Conservation (phyloP, 441 rosid species). For the Croton laevigatus region DNA sequence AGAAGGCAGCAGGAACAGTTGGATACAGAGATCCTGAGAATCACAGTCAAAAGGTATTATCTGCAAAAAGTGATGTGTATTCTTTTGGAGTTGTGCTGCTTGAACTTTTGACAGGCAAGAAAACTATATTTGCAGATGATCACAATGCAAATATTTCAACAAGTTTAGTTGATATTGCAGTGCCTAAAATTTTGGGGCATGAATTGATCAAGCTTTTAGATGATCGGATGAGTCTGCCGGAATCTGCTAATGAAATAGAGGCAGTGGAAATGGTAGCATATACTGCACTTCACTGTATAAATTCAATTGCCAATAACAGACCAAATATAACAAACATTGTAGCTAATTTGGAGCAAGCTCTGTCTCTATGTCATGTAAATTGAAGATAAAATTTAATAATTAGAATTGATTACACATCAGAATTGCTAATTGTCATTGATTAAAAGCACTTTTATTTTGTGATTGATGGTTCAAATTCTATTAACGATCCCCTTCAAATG, state of each 20-base stretch:
- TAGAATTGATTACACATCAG: too few species aligned
- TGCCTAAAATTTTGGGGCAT: slow-evolving; percentile 39
- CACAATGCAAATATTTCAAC: slow-evolving; percentile 38
- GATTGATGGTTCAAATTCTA: too few species aligned
- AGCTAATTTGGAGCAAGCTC: slow-evolving; percentile 64
- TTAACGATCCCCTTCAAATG: too few species aligned
- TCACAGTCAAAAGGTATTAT: slow-evolving; percentile 56
- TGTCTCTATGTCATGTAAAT: slow-evolving; percentile 41
- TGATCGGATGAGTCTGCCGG: slow-evolving; percentile 46
- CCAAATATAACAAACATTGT: slow-evolving; percentile 65
- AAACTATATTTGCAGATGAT: slow-evolving; percentile 52
- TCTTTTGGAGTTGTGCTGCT: slow-evolving; percentile 75
- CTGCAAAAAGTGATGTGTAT: slow-evolving; percentile 76
- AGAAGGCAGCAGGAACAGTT: slow-evolving; percentile 70
- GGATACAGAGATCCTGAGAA: slow-evolving; percentile 89
- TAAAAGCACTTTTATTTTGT: too few species aligned
- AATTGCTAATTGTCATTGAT: too few species aligned
- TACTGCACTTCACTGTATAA: slow-evolving; percentile 75
- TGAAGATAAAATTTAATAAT: too few species aligned
- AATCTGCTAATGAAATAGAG: slow-evolving; percentile 42
- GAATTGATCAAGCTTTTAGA: slow-evolving; percentile 54
- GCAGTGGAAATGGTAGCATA: slow-evolving; percentile 80
- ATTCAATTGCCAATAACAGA: slow-evolving; percentile 63
- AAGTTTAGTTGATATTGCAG: slow-evolving; percentile 62
- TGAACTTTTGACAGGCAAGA: slow-evolving; percentile 75